A percentile compares a stretch with the other conserved stretches of the same genome.
Conservation (phyloP, 2,329 filamentous ascomycete species). For the Hymenoscyphus scutula region DNA sequence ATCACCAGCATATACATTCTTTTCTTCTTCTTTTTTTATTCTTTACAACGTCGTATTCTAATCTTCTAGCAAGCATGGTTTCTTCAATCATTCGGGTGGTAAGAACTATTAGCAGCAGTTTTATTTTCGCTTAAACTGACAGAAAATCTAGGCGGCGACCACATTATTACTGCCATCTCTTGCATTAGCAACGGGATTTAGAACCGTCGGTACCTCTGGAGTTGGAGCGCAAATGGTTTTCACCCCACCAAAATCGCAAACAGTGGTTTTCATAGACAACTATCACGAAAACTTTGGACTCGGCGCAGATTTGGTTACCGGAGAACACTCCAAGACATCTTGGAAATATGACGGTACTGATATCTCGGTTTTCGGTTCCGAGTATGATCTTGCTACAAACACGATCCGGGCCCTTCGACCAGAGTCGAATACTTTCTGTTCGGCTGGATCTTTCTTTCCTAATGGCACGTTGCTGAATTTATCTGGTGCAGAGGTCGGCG, state of each 20-base stretch:
- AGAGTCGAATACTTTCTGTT: neutral
- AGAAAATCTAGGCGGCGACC: too few species aligned
- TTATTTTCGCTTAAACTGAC: too few species aligned
- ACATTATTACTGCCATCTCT: too few species aligned
- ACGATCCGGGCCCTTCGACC: neutral
- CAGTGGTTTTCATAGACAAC: constrained; percentile 4
- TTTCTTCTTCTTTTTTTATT: too few species aligned
- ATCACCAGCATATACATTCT: too few species aligned
- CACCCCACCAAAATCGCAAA: constrained; percentile 3
- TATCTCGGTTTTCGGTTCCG: constrained; percentile 4
- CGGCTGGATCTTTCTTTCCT: constrained; percentile 1
- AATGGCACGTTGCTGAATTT: constrained; percentile 2
- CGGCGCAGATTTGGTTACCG: neutral
- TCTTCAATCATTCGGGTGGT: too few species aligned
- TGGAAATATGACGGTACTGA: neutral
- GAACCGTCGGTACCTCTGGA: constrained; percentile 6
- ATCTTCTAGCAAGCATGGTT: too few species aligned
- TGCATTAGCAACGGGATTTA: neutral
- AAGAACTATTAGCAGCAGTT: too few species aligned
- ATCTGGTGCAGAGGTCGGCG: neutral
- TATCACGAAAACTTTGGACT: constrained; percentile 1
- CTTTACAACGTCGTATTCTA: too few species aligned
- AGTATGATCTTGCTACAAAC: neutral
- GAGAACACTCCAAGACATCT: neutral
- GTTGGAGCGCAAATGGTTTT: neutral